Base-by-base conservation (phyloP, 441 rosid species). In the Erodium texanum region DNA sequence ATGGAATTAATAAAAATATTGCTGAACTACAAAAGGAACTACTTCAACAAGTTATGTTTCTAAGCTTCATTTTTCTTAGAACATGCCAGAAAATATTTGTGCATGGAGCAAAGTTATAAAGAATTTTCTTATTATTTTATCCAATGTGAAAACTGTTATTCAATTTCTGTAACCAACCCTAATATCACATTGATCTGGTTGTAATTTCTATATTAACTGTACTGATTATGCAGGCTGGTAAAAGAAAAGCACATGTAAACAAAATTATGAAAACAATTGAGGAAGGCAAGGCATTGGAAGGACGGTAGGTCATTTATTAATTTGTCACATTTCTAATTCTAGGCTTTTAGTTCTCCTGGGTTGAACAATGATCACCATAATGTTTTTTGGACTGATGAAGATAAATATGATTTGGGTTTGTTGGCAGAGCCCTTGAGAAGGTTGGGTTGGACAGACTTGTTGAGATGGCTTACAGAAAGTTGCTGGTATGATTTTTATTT, bases 21-120 rank as follows among this genome's bases (percentile, higher is more conserved):
- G 67, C 82, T 75, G 82, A 87, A 75, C 85, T 95, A 65, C 82
- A 86, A 81, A 88, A 84, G 74, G 82, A 82, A 67, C 84, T 89
- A 52, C 68, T 76, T 70, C 81, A 83, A 68, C 92, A 90, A 97
- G 99, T 95, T 71, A 66, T 38, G 20, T 24, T 74, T 45, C 61
- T 29, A 16, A 61, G 64, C 0, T 66, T 68, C 34, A 22, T 16
- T 68, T 20, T 20, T 36, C 48, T 48, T 64, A 10, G 36, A 36
- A 56, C 58, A 50, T 65, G 27, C 24, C 56, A 15, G 16, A 32
- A n/a, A 36, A 63, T 63, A 7, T 45, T 16, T 7, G 34, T 14
- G 20, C 32, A 12, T 29, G n/a, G 66, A 63, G 12, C 11, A n/a
- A 27, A 27, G 10, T 63, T 56, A 20, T 58, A 20, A 20, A 18